Percentiles rank a stretch among this genome's conserved stretches.
phyloP scores from a whole-genome alignment of 2,329 filamentous ascomycete genomes.

The Pestalotiopsis sp. region DNA sequence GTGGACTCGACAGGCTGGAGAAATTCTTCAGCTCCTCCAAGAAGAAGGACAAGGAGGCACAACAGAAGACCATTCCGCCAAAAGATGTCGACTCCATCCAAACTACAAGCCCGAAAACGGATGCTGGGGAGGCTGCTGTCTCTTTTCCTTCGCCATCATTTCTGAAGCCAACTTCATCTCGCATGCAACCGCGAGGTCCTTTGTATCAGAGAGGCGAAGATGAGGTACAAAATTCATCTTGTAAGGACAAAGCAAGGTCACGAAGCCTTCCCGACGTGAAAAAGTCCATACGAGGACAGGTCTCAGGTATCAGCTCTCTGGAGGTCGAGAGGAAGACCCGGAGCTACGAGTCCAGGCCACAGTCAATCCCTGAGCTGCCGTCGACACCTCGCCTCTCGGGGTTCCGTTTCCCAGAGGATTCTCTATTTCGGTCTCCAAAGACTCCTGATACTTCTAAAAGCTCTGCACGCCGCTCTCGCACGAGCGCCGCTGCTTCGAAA shows the following conservation, averaged over 20 bases:
- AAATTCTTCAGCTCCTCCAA: constrained; percentile 50
- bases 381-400: constrained; percentile 18
- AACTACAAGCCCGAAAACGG: constrained; percentile 16
- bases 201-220: constrained; percentile 14
- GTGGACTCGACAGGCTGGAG: constrained; percentile 51
- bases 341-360: constrained; percentile 9
- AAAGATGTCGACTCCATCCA: constrained; percentile 18
- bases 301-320: constrained; percentile 18
- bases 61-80: constrained; percentile 10
- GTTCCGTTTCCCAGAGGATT: constrained; percentile 32
- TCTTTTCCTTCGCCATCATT: constrained; percentile 41
- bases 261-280: constrained; percentile 28
- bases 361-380: not conserved
- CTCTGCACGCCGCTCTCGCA: constrained; percentile 5
- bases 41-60: constrained; percentile 30
- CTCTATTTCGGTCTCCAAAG: constrained; percentile 19
- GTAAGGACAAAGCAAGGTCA: constrained; percentile 25
- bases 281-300: constrained; percentile 21
- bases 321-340: constrained; percentile 1
- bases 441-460: constrained; percentile 1
- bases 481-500: constrained; percentile 3
- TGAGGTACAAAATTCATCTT: not conserved
- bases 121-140: not conserved
- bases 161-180: constrained; percentile 55
- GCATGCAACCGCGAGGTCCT: constrained; percentile 61